Base-by-base conservation (phyloP, 2,329 filamentous ascomycete species). In the Trichophyton simii region DNA sequence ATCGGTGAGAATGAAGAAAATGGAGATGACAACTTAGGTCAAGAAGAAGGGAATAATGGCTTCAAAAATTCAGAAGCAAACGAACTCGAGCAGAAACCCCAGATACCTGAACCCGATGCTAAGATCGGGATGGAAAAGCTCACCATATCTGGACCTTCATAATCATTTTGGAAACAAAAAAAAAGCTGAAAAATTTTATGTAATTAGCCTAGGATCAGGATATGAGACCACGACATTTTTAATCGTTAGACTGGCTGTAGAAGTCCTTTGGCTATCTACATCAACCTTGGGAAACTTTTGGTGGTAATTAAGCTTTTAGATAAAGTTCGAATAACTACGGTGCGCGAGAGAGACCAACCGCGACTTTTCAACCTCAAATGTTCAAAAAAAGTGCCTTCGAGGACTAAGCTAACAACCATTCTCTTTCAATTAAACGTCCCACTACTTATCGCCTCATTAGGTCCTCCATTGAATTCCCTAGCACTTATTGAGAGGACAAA, bases 1-100 rank as follows among this genome's bases (percentile, higher is more conserved):
- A 63, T 68, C 18, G 42, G 58, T 20, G 60, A 52, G 31, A 57
- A 59, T 31, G 57, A 63, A 13, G 62, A 65, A 44, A 60, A 64
- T 11, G 63, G 63, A 11, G 44, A 42, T 22, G 55, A 58, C 11
- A 28, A 55, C 28, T 36, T 36, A 34, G 36, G 28, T 15, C 9
- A 20, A 9, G n/a, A 15, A 42, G 34, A 44, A 6, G 55, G 11
- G 15, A 13, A 28, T 15, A 20, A 38, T 36, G 20, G 8, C 18
- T 31, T 58, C 9, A 58, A 62, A 48, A 50, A 42, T 22, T 55
- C 54, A 42, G 44, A 25, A 36, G 42, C 22, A 20, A 41, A 20
- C 36, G 46, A 22, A 2, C 36, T 25, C 28, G 28, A 41, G 55
- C 25, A 41, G 20, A 44, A 50, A 25, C 20, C 46, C 3, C 28